Evolutionary conservation across 805 yeast genomes (phyloP).

Genomic region (fission yeast (Schizosaccharomyces pombe)): ASM294v3 CU329670.1:2175001-2175500

Average conservation of each 20-base stretch:
- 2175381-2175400: neutral
- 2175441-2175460: constrained; percentile 3
- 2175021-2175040: neutral
- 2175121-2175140: neutral
- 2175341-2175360: constrained; percentile 4
- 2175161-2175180: constrained; percentile 4
- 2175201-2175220: constrained; percentile 3
- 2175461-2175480: constrained; percentile 2
- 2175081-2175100: neutral
- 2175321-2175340: neutral
- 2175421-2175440: neutral
- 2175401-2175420: constrained; percentile 4
- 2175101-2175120: neutral
- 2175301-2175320: constrained; percentile 1
- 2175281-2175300: neutral
- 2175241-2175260: constrained; percentile 4
- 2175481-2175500: neutral
- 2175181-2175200: neutral
- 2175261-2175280: constrained; percentile 2
- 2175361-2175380: constrained; percentile 2
- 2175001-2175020: neutral
- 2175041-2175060: neutral
- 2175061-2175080: neutral
- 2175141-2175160: constrained; percentile 2
- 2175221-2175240: neutral